A percentile compares a stretch with the other conserved stretches of the same genome.
These are phyloP conservation scores for Chernovozyma sophiae-reginae DNA, from an alignment of 1,139 yeast genomes.

Conservation along the genomic window DNA sequence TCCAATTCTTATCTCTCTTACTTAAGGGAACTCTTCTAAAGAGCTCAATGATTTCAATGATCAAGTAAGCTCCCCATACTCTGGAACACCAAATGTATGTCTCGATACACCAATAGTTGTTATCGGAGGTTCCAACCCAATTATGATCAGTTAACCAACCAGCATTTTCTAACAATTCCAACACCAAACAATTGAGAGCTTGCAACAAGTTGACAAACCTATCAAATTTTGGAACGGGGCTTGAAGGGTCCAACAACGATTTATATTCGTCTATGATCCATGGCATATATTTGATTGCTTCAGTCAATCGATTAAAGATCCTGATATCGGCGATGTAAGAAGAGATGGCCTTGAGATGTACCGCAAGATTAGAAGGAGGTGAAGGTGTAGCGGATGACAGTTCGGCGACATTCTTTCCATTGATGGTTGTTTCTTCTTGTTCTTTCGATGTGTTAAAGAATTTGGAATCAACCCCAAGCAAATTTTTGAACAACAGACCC, in stretches of 20 bases:
- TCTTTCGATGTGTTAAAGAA: too few relatives aligned
- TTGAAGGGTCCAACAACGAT: slow-evolving; percentile 24
- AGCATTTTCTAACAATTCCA: slow-evolving; percentile 52
- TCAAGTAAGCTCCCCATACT: slow-evolving; percentile 54
- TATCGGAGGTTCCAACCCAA: slow-evolving; percentile 47
- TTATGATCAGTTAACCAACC: slow-evolving; percentile 57
- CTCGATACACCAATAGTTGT: slow-evolving; percentile 40
- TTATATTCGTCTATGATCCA: slow-evolving; percentile 42
- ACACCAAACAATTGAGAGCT: slow-evolving; percentile 39
- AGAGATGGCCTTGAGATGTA: slow-evolving; percentile 39
- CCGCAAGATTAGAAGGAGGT: slow-evolving; percentile 26
- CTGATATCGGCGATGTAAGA: slow-evolving; percentile 49
- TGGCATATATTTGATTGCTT: slow-evolving; percentile 47
- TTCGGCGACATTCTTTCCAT: too few relatives aligned
- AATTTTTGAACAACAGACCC: slow-evolving; percentile 5
- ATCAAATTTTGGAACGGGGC: slow-evolving; percentile 25
- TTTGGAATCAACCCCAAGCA: slow-evolving; percentile 13
- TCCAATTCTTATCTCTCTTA: slow-evolving; percentile 37
- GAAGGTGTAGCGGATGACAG: neutral
- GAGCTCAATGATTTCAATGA: slow-evolving; percentile 44
- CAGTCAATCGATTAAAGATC: slow-evolving; percentile 52
- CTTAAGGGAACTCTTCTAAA: slow-evolving; percentile 37
- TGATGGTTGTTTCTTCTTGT: neutral
- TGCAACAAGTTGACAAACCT: slow-evolving; percentile 38
- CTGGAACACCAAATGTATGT: slow-evolving; percentile 49